Evolutionary conservation across 768 basidiomycete species (phyloP), one percentile per base, ranked within the genome.

Genomic region (Amanita inopinata): DNA sequence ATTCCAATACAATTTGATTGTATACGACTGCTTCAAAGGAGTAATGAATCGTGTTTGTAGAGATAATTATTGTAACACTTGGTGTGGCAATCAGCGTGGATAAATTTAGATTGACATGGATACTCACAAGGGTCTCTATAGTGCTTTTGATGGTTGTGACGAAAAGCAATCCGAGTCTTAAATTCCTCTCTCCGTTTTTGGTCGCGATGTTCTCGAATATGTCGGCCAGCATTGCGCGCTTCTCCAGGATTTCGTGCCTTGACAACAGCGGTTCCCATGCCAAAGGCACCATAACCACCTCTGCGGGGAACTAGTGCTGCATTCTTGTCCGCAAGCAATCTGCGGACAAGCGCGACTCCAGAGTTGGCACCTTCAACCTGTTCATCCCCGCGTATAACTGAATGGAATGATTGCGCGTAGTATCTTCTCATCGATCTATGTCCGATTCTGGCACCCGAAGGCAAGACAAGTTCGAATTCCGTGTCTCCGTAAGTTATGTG

Each of bases 191-290:
- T 73, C 38, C 77, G 69, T 52, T 68, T 76, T 57, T 85, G 79
- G 56, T 96, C 93, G 48, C 83, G 70, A 65, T 84, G 86, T 54
- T 91, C 84, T 42, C 79, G 70, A 1, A 88, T 74, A 61, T 93
- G 88, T 34, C 88, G 73, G 10, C 83, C 89, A 15, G 94, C 94
- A 60, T 97, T 84, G 50, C 76, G 75, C 10, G 96, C 96, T 64
- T 98, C 94, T 2, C 96, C 96, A n/a, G 73, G 73, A 65, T 98
- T 98, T 39, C 90, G 72, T 15, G 91, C 94, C 58, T 83, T 88
- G 47, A 97, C 74, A 7, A 92, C 83, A 23, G 89, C 76, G 5
- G 74, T 80, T 1, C 89, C 91, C 7, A 63, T 63, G 1, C 93
- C 93, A 54, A 71, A 92, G 2, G 88, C 89, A 18, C 93, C 92